Base-by-base conservation (phyloP, 2,329 filamentous ascomycete species). In the Cadophora gregata region DNA sequence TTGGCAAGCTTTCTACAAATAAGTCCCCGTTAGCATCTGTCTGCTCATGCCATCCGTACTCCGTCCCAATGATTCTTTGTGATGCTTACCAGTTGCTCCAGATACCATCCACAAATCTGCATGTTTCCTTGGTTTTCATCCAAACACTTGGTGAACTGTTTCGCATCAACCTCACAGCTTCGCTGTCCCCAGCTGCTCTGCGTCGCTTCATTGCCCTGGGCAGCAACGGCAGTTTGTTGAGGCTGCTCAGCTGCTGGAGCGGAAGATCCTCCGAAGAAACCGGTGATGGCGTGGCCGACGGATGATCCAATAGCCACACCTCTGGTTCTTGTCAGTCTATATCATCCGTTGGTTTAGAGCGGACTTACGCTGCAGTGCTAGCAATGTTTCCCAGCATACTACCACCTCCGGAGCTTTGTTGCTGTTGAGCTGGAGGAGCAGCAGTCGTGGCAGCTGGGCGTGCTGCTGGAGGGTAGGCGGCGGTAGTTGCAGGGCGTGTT, bases 361-460 rank as follows among this genome's bases (percentile, higher is more conserved):
- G 16, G 29, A 89, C 93, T 84, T 90, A 98, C 95, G 96, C 96
- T 80, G 96, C 96, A 66, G 96, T 99, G 78, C 90, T 93, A 73
- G 96, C 96, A 92, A 99, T 97, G 85, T 98, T 93, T 67, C 93
- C 95, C 74, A 99, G 93, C 12, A 99, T 85, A 71, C 96, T 95
- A 5, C 93, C 90, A 31, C 93, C 92, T 72, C 90, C 85, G 63
- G 83, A 81, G 24, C 59, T 67, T 62, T 73, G 81, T 38, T 69
- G 67, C 36, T 68, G 78, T 75, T 70, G 77, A 59, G 72, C 69
- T 59, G 79, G 77, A 66, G 80, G 79, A 63, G 83, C 79, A 64
- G 87, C 86, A 64, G 83, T 79, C 59, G 84, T 80, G 69, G 84
- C 79, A 63, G 84, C 79, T 62, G 77, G 29, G 81, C 80, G 59